Evolutionary conservation across 805 yeast species (phyloP).

Genomic region (Trichomonascus vanleenenianus): DNA sequence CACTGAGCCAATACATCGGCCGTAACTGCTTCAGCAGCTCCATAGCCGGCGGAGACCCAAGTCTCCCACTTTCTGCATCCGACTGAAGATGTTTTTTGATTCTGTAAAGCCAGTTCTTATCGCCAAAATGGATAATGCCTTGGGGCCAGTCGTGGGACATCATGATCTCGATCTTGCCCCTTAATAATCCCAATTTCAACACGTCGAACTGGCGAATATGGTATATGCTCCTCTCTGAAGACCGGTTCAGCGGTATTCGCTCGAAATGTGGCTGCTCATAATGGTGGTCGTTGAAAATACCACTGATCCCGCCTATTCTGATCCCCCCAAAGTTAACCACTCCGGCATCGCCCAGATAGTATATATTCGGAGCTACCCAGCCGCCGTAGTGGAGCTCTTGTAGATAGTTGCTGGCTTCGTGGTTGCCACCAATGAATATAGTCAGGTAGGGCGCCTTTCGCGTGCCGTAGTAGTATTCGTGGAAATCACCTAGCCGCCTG

Average conservation of each 20-base stretch:
- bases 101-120: conserved; percentile 40
- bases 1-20: conserved; percentile 79
- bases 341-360: conserved; percentile 73
- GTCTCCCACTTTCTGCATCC: conserved; percentile 50
- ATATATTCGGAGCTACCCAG: conserved; percentile 85
- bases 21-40: conserved; percentile 42
- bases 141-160: conserved; percentile 94
- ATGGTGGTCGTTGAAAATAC: conserved; percentile 59
- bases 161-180: conserved; percentile 42
- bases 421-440: conserved; percentile 89
- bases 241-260: conserved; percentile 40
- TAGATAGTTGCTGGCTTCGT: conserved; percentile 78
- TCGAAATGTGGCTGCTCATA: conserved; percentile 37
- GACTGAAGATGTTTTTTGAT: conserved; percentile 58
- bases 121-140: conserved; percentile 62
- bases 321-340: conserved; percentile 69
- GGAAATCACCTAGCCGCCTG: conserved; percentile 69
- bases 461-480: conserved; percentile 54
- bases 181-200: conserved; percentile 41
- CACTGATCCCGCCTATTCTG: conserved; percentile 74
- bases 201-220: conserved; percentile 63
- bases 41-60: conserved; percentile 70
- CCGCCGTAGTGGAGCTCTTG: conserved; percentile 77
- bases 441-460: conserved; percentile 68
- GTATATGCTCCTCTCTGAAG: conserved; percentile 51